Conservation (phyloP, 331 rosid species). For the Quercus phellos region DNA sequence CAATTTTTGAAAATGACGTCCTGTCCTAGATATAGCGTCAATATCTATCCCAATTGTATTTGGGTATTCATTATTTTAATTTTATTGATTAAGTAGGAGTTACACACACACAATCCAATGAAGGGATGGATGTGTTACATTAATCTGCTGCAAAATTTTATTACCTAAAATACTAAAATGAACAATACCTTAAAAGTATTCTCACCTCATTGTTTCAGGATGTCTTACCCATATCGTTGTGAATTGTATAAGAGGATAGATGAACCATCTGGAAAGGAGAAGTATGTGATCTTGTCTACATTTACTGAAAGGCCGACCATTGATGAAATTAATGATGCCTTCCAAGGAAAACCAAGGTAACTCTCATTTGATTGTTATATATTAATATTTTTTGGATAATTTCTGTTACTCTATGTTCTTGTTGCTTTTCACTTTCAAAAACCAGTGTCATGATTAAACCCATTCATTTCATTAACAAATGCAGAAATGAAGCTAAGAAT, state of each 20-base stretch:
- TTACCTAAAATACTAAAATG: background rate
- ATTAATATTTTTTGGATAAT: background rate
- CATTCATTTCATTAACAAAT: constrained; percentile 15
- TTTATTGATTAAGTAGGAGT: no score
- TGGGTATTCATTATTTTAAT: background rate
- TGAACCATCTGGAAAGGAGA: constrained; percentile 63
- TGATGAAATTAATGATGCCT: constrained; percentile 68
- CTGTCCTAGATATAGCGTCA: background rate
- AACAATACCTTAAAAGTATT: background rate
- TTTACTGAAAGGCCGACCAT: constrained; percentile 56
- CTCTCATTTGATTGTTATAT: background rate
- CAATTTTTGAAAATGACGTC: background rate
- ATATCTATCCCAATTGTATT: background rate
- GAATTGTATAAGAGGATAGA: constrained; percentile 88
- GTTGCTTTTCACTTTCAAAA: constrained; percentile 7
- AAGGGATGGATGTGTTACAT: background rate
- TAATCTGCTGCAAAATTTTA: background rate
- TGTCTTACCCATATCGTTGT: constrained; percentile 64
- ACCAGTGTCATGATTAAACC: constrained; percentile 3
- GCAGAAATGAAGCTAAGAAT: constrained; percentile 52
- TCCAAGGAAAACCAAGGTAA: constrained; percentile 73
- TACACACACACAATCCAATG: background rate
- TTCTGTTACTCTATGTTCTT: background rate
- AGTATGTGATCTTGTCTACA: constrained; percentile 53
- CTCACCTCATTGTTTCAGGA: constrained; percentile 41